These are phyloP conservation scores for Ampelocalamus luodianensis DNA, from an alignment of 176 grass and related monocot species.

Conservation along the genomic window DNA sequence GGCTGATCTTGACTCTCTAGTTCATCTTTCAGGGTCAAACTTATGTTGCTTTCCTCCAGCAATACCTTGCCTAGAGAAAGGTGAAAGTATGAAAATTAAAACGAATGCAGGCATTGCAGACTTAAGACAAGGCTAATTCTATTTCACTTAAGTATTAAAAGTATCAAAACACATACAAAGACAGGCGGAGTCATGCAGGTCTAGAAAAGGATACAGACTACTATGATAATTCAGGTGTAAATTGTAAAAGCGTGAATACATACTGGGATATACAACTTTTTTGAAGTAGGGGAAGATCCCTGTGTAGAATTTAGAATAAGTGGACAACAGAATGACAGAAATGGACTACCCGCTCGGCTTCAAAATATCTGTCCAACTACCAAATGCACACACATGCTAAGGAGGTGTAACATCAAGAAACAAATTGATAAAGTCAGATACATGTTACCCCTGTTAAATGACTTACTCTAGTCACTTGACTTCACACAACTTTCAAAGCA, in stretches of 20 bases:
- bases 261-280: not conserved
- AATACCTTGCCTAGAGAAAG: slow-evolving; percentile 65
- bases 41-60: slow-evolving; percentile 66
- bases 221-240: not conserved
- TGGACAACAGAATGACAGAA: slow-evolving; percentile 13
- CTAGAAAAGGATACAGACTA: not conserved
- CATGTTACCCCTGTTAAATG: not conserved
- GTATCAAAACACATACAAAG: slow-evolving; percentile 21
- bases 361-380: not conserved
- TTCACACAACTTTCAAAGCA: slow-evolving; percentile 1
- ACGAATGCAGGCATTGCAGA: slow-evolving; percentile 15
- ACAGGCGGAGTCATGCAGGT: not conserved
- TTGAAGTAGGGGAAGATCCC: slow-evolving; percentile 2
- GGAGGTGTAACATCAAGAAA: not conserved
- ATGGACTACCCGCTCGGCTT: not conserved
- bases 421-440: not conserved
- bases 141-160: slow-evolving; percentile 4
- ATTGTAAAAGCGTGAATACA: not conserved
- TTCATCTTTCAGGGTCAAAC: slow-evolving; percentile 60
- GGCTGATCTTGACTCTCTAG: slow-evolving; percentile 79
- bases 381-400: not conserved
- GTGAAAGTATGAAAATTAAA: slow-evolving; percentile 8
- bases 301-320: not conserved
- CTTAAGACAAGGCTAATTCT: not conserved
- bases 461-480: slow-evolving; percentile 17